Conservation (phyloP, 164 flowering plant genomes). For the Nelumbo lutea region DNA sequence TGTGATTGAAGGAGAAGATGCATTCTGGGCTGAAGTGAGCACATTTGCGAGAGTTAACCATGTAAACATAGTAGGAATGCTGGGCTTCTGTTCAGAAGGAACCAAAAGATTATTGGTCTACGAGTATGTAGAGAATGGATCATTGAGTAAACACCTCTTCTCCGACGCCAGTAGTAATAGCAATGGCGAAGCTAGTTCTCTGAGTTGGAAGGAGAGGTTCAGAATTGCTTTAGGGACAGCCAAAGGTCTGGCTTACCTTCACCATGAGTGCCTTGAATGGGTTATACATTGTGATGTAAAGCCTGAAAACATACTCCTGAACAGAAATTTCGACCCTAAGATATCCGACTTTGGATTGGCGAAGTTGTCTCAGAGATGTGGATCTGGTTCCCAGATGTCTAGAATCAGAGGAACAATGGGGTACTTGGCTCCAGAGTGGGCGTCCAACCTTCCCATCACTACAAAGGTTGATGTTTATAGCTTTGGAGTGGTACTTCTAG, state of each 20-base stretch:
- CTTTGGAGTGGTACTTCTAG: slow-evolving; percentile 17
- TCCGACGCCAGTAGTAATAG: neutral
- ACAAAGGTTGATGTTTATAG: slow-evolving; percentile 23
- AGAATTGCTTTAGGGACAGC: slow-evolving; percentile 9
- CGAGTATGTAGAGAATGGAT: slow-evolving; percentile 19
- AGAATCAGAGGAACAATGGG: slow-evolving; percentile 19
- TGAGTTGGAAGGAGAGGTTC: slow-evolving; percentile 12
- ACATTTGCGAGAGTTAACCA: slow-evolving; percentile 21
- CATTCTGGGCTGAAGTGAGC: slow-evolving; percentile 22
- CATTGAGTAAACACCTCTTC: slow-evolving; percentile 18
- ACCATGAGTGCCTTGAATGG: slow-evolving; percentile 9
- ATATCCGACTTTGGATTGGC: slow-evolving; percentile 21
- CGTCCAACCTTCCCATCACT: slow-evolving; percentile 14
- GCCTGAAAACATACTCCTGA: slow-evolving; percentile 11
- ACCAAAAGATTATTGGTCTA: slow-evolving; percentile 16
- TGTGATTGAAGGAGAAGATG: slow-evolving; percentile 15
- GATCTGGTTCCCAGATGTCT: slow-evolving; percentile 9
- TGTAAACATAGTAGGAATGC: slow-evolving; percentile 24
- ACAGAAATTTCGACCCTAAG: slow-evolving; percentile 14
- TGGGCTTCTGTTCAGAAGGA: slow-evolving; percentile 21
- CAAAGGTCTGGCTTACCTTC: slow-evolving; percentile 10
- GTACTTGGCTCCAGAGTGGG: slow-evolving; percentile 10
- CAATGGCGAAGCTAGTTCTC: neutral
- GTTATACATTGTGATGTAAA: slow-evolving; percentile 5
- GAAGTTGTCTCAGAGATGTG: slow-evolving; percentile 16